Evolutionary conservation across 768 basidiomycete genomes (phyloP).

Genomic region (Trametes villosa): DNA sequence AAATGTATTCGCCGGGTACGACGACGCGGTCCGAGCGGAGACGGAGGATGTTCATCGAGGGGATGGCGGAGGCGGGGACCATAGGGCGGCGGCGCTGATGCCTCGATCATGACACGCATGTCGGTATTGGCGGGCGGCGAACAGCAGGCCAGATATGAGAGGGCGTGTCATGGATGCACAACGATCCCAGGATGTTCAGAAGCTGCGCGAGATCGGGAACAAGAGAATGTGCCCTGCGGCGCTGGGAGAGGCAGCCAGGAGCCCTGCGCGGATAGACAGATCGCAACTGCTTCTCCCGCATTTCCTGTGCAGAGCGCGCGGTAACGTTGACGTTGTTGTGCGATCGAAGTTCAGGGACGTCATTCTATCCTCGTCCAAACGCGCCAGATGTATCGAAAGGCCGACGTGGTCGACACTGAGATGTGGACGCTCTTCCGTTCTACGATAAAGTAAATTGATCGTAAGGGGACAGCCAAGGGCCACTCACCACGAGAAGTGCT

Average conservation of each 20-base stretch:
- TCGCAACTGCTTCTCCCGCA: slow-evolving; percentile 18
- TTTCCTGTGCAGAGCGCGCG: background rate
- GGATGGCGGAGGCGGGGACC: background rate
- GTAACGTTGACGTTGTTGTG: background rate
- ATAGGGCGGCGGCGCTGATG: background rate
- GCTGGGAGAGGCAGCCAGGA: background rate
- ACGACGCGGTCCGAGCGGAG: background rate
- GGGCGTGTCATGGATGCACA: background rate
- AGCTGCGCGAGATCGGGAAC: background rate
- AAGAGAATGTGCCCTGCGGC: background rate
- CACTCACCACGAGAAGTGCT: no score
- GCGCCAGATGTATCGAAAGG: no score
- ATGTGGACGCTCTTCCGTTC: no score
- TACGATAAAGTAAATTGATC: no score
- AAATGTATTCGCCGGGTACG: no score
- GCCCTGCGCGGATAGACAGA: background rate
- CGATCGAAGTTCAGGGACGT: background rate
- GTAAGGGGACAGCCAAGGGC: no score
- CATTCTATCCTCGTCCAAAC: background rate
- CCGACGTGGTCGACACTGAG: no score
- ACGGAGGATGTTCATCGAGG: background rate
- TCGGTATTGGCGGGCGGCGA: background rate
- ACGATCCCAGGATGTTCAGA: background rate
- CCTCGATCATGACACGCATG: background rate
- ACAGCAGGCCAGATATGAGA: background rate